Evolutionary conservation across 371 early-diverging fungal species (phyloP), one percentile per base, ranked within the genome.

Genomic region (Syncephalastrum monosporum): DNA sequence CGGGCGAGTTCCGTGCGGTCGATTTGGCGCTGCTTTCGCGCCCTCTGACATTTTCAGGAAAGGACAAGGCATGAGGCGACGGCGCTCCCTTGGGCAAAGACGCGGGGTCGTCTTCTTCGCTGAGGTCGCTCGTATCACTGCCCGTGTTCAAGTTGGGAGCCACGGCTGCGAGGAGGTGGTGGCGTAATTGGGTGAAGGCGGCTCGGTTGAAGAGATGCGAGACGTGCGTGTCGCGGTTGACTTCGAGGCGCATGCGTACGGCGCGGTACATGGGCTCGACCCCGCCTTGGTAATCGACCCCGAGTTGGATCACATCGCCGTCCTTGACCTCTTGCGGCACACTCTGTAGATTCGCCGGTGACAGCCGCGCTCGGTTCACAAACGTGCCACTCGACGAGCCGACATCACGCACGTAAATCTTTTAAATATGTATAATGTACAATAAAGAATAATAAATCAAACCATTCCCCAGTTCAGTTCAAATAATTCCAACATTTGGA

Each of bases 261-360:
- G 92, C 91, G 64, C 86, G 78, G 64, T 83, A 89, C 57, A 87
- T 85, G 50, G 86, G 81, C 71, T 91, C 87, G 17, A 79, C 60
- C n/a, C 93, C 91, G 38, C 93, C 94, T 71, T 91, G 91, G 71
- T 91, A 94, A 69, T 95, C 95, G 8, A 93, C 85, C 16, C 95
- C 95, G 56, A 95, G 79, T 71, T 92, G 91, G 44, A 95, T 69
- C n/a, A 91, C 61, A 63, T 95, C 94, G 16, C 91, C 91, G 71
- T 93, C 90, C 25, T 87, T 81, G 23, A 95, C 55, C 43, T 85
- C 83, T 43, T 86, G 85, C 14, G 93, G 88, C 51, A 76, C 55
- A 61, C 87, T 86, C 65, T 88, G 89, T 38, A 86, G 82, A 19
- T 86, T 86, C 10, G 91, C 84, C 16, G 90, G 87, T 53, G 87